Conservation (phyloP, 2,329 filamentous ascomycete genomes). For the Stachybotrys echinatus region DNA sequence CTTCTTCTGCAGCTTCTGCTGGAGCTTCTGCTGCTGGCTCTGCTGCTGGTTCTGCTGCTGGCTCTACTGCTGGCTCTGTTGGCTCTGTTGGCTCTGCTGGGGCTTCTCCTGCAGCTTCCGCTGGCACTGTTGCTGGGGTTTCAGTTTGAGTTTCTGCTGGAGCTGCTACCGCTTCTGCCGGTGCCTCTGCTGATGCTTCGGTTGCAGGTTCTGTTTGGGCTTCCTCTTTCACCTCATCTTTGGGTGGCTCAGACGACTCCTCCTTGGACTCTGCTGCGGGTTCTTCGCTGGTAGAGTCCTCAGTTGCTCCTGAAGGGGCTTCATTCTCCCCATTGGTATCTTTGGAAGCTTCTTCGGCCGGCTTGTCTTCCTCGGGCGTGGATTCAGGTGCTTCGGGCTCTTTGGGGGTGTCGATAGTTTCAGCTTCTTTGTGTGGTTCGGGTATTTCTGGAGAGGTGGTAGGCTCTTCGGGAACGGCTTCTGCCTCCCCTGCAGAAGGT, state of each 20-base stretch:
- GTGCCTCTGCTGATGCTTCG: neutral
- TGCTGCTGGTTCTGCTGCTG: neutral
- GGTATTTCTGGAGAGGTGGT: neutral
- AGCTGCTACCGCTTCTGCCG: neutral
- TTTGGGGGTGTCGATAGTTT: neutral
- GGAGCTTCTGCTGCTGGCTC: neutral
- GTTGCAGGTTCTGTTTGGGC: neutral
- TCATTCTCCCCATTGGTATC: neutral
- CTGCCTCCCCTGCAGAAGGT: neutral
- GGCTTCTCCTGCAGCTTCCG: slow-evolving; percentile 2
- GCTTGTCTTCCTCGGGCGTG: neutral
- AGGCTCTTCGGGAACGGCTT: neutral
- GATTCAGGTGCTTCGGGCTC: neutral
- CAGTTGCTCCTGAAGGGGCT: slow-evolving; percentile 2
- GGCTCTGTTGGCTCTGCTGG: slow-evolving; percentile 4
- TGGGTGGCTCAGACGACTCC: neutral
- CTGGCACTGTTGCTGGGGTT: neutral
- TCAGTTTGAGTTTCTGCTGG: neutral
- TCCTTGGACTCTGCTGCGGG: no score
- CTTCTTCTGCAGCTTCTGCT: neutral
- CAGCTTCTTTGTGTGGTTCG: neutral
- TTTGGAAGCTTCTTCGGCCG: slow-evolving; percentile 1
- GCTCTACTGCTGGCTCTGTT: neutral
- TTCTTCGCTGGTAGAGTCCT: no score
- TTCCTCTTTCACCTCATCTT: neutral